phyloP scores from a whole-genome alignment of 768 basidiomycete genomes.

The Phylloporus sp. region DNA sequence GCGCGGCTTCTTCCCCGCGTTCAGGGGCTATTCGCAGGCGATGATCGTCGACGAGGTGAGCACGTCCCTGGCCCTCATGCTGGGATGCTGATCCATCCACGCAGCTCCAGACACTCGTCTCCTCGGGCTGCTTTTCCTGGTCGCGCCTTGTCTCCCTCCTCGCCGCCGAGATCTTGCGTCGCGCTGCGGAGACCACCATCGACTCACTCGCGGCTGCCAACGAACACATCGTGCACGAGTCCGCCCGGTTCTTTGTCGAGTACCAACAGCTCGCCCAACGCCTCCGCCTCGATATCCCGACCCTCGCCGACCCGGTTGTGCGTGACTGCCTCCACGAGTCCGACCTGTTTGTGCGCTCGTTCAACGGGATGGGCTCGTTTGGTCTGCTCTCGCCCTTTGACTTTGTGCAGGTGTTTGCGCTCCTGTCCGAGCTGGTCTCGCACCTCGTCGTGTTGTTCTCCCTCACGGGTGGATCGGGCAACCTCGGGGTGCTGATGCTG shows the following conservation, averaged over 20 bases:
- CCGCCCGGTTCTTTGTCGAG: slow-evolving; percentile 71
- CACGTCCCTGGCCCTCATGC: slow-evolving; percentile 11
- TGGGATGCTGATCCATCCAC: slow-evolving; percentile 1
- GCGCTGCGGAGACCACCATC: slow-evolving; percentile 59
- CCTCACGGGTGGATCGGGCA: slow-evolving; percentile 51
- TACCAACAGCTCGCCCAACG: slow-evolving; percentile 76
- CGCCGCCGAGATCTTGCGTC: slow-evolving; percentile 59
- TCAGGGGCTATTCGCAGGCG: slow-evolving; percentile 83
- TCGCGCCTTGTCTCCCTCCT: slow-evolving; percentile 55
- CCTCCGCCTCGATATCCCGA: slow-evolving; percentile 73
- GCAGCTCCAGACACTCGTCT: slow-evolving; percentile 67
- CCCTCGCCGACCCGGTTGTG: slow-evolving; percentile 66
- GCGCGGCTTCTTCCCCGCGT: slow-evolving; percentile 75
- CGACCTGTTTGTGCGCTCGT: slow-evolving; percentile 80
- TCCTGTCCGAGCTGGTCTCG: slow-evolving; percentile 67
- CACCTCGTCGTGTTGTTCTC: slow-evolving; percentile 67
- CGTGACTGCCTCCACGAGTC: slow-evolving; percentile 84
- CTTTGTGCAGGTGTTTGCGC: slow-evolving; percentile 67
- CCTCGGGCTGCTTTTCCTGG: slow-evolving; percentile 72
- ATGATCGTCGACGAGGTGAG: slow-evolving; percentile 80
- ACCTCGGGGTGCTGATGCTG: slow-evolving; percentile 54
- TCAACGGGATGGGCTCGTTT: slow-evolving; percentile 68
- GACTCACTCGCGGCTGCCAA: slow-evolving; percentile 77
- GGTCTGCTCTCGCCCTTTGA: slow-evolving; percentile 80
- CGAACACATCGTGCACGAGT: slow-evolving; percentile 68